Conservation (phyloP, 768 basidiomycete genomes). For the Coprinopsis sp. region DNA sequence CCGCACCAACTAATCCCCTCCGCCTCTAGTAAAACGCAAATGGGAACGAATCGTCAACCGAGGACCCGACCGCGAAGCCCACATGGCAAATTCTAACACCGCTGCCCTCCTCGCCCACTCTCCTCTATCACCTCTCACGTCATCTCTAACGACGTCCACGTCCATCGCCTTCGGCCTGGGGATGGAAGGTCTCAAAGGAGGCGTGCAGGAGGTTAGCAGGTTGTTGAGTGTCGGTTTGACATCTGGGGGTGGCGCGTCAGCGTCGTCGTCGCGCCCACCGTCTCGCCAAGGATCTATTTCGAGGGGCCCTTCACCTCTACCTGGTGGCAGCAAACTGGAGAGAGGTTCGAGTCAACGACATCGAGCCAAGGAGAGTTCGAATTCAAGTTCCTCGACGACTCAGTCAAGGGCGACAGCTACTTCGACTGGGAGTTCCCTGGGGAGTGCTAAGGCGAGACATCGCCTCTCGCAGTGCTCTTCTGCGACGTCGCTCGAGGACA, state of each 20-base stretch:
- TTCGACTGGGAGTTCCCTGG: not conserved
- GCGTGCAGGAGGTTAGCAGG: constrained; percentile 55
- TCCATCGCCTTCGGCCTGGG: constrained; percentile 30
- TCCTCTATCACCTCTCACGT: not conserved
- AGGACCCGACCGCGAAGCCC: constrained; percentile 40
- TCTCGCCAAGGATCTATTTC: not conserved
- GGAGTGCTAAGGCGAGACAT: not conserved
- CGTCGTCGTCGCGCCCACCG: constrained; percentile 4
- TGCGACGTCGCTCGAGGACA: constrained; percentile 4
- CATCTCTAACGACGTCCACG: constrained; percentile 11
- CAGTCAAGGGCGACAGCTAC: not conserved
- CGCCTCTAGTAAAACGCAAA: constrained; percentile 61
- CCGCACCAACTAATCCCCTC: not conserved
- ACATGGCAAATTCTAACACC: constrained; percentile 13
- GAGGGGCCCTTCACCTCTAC: not conserved
- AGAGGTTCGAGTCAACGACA: not conserved
- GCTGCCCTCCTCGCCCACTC: constrained; percentile 9
- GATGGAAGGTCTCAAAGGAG: constrained; percentile 60
- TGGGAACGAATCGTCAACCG: constrained; percentile 79
- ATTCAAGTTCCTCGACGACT: constrained; percentile 1
- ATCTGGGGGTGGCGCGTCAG: not conserved
- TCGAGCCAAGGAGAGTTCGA: not conserved
- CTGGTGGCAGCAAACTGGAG: not conserved
- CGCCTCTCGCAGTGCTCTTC: not conserved
- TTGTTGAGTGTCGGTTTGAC: constrained; percentile 47